A percentile compares a stretch with the other conserved stretches of the same genome.
Evolutionary conservation across 441 rosid genomes (phyloP).

Genomic region (Bocquillonia castaneifolia): DNA sequence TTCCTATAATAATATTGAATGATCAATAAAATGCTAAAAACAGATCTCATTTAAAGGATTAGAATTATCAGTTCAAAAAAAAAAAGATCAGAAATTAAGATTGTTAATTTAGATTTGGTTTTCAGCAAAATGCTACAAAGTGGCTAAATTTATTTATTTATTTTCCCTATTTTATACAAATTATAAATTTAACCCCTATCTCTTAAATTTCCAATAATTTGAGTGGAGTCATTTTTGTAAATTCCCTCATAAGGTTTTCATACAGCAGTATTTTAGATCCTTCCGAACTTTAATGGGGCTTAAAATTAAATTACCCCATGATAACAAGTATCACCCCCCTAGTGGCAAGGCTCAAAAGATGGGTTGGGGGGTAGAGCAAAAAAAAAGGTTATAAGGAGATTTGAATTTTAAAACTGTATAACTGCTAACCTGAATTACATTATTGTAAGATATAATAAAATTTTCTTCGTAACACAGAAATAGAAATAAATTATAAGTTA

Average conservation of each 20-base stretch:
- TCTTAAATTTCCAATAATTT: not conserved
- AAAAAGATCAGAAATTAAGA: no score
- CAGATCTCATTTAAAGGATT: not conserved
- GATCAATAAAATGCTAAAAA: not conserved
- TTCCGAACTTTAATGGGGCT: not conserved
- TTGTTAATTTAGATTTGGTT: no score
- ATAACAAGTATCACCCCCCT: not conserved
- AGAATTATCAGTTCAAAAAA: no score
- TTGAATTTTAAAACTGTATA: not conserved
- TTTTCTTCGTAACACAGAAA: not conserved
- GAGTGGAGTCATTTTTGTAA: not conserved
- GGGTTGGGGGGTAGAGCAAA: not conserved
- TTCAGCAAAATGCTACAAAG: not conserved
- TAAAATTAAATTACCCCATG: no score
- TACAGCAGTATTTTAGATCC: not conserved
- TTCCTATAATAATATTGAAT: not conserved
- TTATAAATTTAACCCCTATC: not conserved
- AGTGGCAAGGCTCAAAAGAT: not conserved
- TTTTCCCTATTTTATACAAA: no score
- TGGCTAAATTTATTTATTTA: not conserved
- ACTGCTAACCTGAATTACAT: not conserved
- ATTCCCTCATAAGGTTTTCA: not conserved
- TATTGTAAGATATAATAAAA: no score
- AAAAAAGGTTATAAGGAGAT: not conserved
- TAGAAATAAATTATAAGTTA: not conserved